Evolutionary conservation across 2,329 filamentous ascomycete species (phyloP).

Genomic region (Emergomyces orientalis): DNA sequence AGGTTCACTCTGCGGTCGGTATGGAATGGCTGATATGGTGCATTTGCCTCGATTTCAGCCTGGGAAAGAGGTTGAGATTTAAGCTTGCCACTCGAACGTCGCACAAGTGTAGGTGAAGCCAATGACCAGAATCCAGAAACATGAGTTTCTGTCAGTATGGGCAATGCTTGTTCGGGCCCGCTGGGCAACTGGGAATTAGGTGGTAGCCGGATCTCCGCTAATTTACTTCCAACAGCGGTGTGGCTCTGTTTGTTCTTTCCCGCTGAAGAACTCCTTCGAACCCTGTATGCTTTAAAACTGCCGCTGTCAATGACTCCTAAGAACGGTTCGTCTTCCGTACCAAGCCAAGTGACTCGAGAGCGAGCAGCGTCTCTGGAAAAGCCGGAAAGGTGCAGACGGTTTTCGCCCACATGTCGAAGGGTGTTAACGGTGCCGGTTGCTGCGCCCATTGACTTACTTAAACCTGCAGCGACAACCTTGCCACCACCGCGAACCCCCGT

Average conservation of each 20-base stretch:
- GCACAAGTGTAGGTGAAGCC: constrained; percentile 29
- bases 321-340: constrained; percentile 33
- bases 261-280: constrained; percentile 38
- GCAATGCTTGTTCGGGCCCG: constrained; percentile 44
- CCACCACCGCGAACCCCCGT: constrained; percentile 38
- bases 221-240: constrained; percentile 47
- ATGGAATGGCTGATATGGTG: constrained; percentile 92
- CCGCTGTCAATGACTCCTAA: constrained; percentile 40
- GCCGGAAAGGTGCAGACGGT: constrained; percentile 38
- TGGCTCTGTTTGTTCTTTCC: constrained; percentile 47
- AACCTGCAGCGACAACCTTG: constrained; percentile 41
- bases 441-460: constrained; percentile 43
- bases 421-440: constrained; percentile 41
- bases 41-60: constrained; percentile 92
- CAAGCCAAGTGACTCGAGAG: constrained; percentile 40
- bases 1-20: constrained; percentile 78
- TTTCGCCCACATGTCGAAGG: constrained; percentile 41
- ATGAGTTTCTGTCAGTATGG: constrained; percentile 41
- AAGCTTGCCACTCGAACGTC: constrained; percentile 26
- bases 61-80: constrained; percentile 51
- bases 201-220: constrained; percentile 59
- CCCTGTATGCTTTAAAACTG: constrained; percentile 37
- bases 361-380: constrained; percentile 31
- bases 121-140: constrained; percentile 36
- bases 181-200: constrained; percentile 52